These are phyloP conservation scores for Kazachstania sp. DNA, from an alignment of 1,139 yeast genomes.

Conservation along the genomic window DNA sequence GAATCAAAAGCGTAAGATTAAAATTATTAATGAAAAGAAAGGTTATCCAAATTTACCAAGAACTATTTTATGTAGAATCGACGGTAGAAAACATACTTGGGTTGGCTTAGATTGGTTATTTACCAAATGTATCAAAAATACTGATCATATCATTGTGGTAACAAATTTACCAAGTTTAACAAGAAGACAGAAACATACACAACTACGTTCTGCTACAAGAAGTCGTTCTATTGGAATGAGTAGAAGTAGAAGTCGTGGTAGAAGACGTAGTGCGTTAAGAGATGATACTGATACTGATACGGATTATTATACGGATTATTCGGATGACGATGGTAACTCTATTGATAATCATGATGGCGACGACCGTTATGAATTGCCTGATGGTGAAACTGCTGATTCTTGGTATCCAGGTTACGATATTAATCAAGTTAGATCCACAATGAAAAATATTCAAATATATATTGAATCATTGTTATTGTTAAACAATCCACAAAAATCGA, in stretches of 20 bases:
- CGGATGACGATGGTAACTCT: neutral
- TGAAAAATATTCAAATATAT: slow-evolving; percentile 41
- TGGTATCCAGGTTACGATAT: slow-evolving; percentile 29
- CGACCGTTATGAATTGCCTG: neutral
- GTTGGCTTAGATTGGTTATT: slow-evolving; percentile 66
- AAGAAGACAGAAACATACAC: neutral
- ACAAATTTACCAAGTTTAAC: slow-evolving; percentile 35
- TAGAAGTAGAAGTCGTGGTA: slow-evolving; percentile 1
- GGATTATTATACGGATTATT: neutral
- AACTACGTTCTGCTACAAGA: neutral
- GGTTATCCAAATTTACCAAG: slow-evolving; percentile 37
- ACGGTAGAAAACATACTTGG: slow-evolving; percentile 71
- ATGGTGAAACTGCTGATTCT: slow-evolving; percentile 2
- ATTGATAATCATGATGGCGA: neutral
- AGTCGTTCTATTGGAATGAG: neutral
- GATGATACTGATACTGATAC: neutral
- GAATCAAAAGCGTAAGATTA: slow-evolving; percentile 20
- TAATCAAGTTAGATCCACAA: slow-evolving; percentile 23
- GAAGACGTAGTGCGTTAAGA: neutral
- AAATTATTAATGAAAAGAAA: slow-evolving; percentile 18
- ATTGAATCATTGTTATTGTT: slow-evolving; percentile 36
- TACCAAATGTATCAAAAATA: slow-evolving; percentile 44
- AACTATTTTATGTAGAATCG: slow-evolving; percentile 52
- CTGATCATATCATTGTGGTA: slow-evolving; percentile 55
- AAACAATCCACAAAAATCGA: slow-evolving; percentile 36